Evolutionary conservation across 1,284 basidiomycete genomes (phyloP).

Genomic region (Malassezia yamatoensis): DNA sequence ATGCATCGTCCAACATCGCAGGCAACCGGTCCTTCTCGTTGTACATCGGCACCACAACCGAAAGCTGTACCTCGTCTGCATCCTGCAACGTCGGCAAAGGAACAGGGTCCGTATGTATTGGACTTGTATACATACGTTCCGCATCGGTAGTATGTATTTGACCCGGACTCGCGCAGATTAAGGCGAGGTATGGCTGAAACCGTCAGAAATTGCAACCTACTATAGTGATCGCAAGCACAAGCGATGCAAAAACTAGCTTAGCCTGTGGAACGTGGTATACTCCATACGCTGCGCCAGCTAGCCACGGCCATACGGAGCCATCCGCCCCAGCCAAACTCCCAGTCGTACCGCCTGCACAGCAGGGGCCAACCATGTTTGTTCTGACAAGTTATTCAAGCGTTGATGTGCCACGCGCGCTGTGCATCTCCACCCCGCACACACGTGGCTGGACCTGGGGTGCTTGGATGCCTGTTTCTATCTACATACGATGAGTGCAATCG

Average conservation of each 20-base stretch:
- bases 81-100: constrained; percentile 51
- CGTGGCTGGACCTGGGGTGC: neutral
- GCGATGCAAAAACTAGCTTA: neutral
- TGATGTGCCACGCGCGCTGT: neutral
- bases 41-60: constrained; percentile 77
- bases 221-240: neutral
- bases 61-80: constrained; percentile 51
- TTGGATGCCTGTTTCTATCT: neutral
- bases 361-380: constrained; percentile 11
- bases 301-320: constrained; percentile 1
- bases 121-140: constrained; percentile 11
- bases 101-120: neutral
- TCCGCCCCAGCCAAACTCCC: constrained; percentile 1
- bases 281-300: neutral
- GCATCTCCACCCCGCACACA: neutral
- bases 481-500: neutral
- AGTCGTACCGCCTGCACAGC: constrained; percentile 6
- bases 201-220: neutral
- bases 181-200: constrained; percentile 5
- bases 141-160: constrained; percentile 1
- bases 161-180: constrained; percentile 3
- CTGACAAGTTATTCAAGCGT: neutral
- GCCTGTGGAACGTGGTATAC: neutral
- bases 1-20: constrained; percentile 65
- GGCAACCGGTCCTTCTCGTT: constrained; percentile 74